Conservation (phyloP, 2,329 filamentous ascomycete genomes). For the Eutypa lata region DNA sequence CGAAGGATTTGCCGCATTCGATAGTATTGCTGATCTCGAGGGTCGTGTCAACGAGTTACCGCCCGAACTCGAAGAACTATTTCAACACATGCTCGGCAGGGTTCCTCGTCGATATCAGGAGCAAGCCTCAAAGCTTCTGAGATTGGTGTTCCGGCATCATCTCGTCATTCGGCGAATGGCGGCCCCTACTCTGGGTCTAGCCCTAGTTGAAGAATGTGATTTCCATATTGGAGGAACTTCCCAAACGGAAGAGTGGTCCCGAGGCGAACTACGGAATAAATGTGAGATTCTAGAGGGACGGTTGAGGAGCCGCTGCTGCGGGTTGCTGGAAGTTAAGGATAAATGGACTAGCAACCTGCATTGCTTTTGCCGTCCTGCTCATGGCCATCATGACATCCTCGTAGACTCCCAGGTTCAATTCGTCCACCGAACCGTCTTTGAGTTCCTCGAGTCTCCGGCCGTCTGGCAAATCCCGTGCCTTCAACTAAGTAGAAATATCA, state of each 20-base stretch:
- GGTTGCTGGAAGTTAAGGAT: constrained; percentile 1
- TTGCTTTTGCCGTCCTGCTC: background rate
- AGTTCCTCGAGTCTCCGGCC: constrained; percentile 1
- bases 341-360: background rate
- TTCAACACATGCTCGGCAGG: background rate
- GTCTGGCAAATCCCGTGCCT: too few relatives aligned
- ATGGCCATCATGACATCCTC: background rate
- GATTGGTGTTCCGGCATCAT: too few relatives aligned
- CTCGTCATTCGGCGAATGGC: too few relatives aligned
- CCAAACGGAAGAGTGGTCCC: background rate
- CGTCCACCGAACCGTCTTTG: constrained; percentile 8
- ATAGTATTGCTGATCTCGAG: background rate
- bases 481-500: too few relatives aligned
- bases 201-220: background rate
- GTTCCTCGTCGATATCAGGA: background rate
- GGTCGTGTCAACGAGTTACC: background rate
- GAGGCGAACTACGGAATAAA: too few relatives aligned
- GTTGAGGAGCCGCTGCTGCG: constrained; percentile 3
- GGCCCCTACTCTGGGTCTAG: background rate
- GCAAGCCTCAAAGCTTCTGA: background rate
- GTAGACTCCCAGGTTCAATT: constrained; percentile 3
- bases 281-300: constrained; percentile 3
- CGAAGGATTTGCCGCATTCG: background rate
- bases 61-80: background rate
- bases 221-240: background rate